Evolutionary conservation across 768 basidiomycete species (phyloP).

Genomic region (Leccinum longicurvipes): DNA sequence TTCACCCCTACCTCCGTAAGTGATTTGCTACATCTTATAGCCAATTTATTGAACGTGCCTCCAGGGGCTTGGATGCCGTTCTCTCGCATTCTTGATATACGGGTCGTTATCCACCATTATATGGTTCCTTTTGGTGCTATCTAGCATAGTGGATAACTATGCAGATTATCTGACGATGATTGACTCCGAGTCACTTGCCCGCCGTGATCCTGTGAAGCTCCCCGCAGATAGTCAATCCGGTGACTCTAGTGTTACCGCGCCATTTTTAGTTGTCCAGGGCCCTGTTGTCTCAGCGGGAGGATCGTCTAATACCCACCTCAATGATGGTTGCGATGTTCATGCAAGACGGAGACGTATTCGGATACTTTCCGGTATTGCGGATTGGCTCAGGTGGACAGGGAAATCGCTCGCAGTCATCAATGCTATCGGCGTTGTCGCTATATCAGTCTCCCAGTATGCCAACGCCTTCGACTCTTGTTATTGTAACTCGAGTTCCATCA

Average conservation of each 20-base stretch:
- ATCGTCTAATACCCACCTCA: not conserved
- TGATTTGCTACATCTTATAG: not conserved
- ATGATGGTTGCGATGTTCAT: not conserved
- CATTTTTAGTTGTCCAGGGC: not conserved
- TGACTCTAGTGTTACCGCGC: not conserved
- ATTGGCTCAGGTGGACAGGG: conserved; percentile 24
- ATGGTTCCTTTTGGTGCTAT: conserved; percentile 26
- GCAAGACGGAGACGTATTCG: not conserved
- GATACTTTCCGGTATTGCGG: not conserved
- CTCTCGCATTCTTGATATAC: conserved; percentile 3
- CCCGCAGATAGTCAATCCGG: too few relatives aligned
- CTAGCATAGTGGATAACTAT: conserved; percentile 14
- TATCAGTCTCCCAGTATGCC: conserved; percentile 30
- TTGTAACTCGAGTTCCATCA: conserved; percentile 26
- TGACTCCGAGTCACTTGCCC: not conserved
- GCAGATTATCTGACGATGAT: not conserved
- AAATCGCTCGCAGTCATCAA: conserved; percentile 29
- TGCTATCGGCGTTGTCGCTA: conserved; percentile 21
- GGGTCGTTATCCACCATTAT: conserved; percentile 18
- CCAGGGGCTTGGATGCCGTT: conserved; percentile 31
- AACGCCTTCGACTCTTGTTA: conserved; percentile 27
- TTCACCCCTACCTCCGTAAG: conserved; percentile 27
- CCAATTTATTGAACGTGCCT: not conserved
- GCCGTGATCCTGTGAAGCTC: too few relatives aligned
- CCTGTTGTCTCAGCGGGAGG: not conserved